Percentiles rank a stretch among this genome's conserved stretches.
phyloP scores from a whole-genome alignment of 768 basidiomycete genomes.

The Russula compacta region DNA sequence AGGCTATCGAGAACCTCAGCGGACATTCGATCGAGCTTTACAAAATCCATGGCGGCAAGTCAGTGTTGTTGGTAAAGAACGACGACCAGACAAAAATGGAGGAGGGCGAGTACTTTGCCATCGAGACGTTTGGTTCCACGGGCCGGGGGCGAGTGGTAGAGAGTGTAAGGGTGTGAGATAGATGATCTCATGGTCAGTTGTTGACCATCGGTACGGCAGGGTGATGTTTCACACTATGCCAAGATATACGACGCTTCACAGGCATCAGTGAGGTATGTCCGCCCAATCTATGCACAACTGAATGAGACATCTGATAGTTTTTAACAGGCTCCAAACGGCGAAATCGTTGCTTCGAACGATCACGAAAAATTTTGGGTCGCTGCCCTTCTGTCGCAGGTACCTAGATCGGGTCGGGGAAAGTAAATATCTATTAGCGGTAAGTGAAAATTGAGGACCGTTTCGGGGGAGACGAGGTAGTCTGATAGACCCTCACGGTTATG shows the following conservation, averaged over 20 bases:
- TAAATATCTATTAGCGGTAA: slow-evolving; percentile 84
- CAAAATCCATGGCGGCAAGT: slow-evolving; percentile 91
- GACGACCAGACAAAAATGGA: slow-evolving; percentile 95
- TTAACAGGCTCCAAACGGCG: slow-evolving; percentile 63
- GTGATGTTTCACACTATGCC: slow-evolving; percentile 92
- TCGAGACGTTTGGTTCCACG: slow-evolving; percentile 98
- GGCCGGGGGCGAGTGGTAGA: slow-evolving; percentile 85
- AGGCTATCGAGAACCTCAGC: slow-evolving; percentile 86
- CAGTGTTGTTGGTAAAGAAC: slow-evolving; percentile 81
- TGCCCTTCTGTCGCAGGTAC: slow-evolving; percentile 94
- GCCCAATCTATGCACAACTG: background rate
- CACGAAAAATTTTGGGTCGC: slow-evolving; percentile 85
- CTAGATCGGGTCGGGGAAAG: slow-evolving; percentile 88
- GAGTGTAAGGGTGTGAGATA: slow-evolving; percentile 36
- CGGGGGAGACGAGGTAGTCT: background rate
- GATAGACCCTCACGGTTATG: background rate
- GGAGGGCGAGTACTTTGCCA: slow-evolving; percentile 98
- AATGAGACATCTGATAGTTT: slow-evolving; percentile 4
- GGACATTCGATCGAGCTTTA: slow-evolving; percentile 90
- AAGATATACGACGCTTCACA: slow-evolving; percentile 58
- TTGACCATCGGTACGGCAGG: slow-evolving; percentile 35
- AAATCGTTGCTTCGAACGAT: slow-evolving; percentile 82
- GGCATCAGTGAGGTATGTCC: slow-evolving; percentile 57
- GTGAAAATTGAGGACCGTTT: slow-evolving; percentile 21
- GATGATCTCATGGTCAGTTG: background rate